phyloP scores from a whole-genome alignment of 2,329 filamentous ascomycete genomes.

The Thelonectria blattea region DNA sequence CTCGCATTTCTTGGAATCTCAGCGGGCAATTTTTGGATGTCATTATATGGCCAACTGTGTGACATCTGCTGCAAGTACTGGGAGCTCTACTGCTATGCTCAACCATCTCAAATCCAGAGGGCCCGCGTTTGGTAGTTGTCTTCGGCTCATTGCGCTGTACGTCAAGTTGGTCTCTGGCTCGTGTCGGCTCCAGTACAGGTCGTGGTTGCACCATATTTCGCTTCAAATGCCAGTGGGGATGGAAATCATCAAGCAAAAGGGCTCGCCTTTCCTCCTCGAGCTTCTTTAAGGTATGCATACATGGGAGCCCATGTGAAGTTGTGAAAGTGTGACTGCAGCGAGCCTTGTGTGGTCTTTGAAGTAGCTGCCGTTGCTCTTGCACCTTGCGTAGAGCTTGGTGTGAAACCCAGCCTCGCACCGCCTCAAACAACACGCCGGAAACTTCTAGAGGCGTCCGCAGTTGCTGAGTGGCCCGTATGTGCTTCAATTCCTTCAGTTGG shows the following conservation, averaged over 20 bases:
- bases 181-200: background rate
- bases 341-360: background rate
- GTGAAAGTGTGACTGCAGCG: background rate
- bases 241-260: background rate
- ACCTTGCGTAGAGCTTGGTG: background rate
- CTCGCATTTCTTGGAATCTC: background rate
- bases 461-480: conserved; percentile 1
- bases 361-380: background rate
- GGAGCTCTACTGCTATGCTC: background rate
- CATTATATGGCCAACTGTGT: background rate
- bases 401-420: background rate
- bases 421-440: background rate
- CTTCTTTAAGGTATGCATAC: background rate
- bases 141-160: background rate
- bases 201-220: background rate
- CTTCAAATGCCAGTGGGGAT: background rate
- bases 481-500: background rate
- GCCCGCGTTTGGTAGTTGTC: background rate
- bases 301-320: background rate
- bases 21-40: background rate
- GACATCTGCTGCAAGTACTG: background rate
- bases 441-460: conserved; percentile 2
- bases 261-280: background rate
- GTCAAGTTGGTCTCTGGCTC: too few species aligned
- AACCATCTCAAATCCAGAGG: background rate